Evolutionary conservation across 345 rosid genomes (phyloP).

Genomic region (Barbarea vulgaris): DNA sequence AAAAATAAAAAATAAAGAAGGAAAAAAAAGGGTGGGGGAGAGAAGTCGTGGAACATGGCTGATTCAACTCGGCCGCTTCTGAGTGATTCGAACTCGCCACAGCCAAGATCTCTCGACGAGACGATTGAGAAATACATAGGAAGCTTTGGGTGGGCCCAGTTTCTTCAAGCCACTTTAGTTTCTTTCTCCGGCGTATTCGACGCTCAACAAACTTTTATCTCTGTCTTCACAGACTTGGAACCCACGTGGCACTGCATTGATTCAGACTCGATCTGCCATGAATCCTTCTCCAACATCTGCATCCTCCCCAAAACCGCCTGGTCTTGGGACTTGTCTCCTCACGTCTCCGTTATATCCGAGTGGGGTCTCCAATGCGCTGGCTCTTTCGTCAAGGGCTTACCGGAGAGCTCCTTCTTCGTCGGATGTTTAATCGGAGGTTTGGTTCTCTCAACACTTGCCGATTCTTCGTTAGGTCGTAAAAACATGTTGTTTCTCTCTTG

Average conservation of each 20-base stretch:
- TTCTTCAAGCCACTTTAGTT: conserved; percentile 55
- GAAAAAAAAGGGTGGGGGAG: background rate
- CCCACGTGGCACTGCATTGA: conserved; percentile 60
- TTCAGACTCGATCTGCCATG: conserved; percentile 26
- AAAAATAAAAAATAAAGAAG: background rate
- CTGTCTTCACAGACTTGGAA: conserved; percentile 57
- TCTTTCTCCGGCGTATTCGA: conserved; percentile 59
- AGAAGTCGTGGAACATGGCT: conserved; percentile 27
- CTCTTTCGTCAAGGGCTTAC: conserved; percentile 53
- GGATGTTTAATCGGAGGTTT: conserved; percentile 65
- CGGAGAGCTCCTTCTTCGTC: conserved; percentile 61
- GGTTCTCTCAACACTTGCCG: conserved; percentile 53
- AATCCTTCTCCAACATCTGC: conserved; percentile 43
- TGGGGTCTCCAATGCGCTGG: conserved; percentile 57
- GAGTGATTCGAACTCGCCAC: conserved; percentile 23
- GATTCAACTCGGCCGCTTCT: conserved; percentile 37
- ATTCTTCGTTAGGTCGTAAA: conserved; percentile 63
- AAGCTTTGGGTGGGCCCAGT: conserved; percentile 46
- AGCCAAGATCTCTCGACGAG: conserved; percentile 36
- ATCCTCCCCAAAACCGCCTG: conserved; percentile 47
- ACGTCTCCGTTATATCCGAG: conserved; percentile 53
- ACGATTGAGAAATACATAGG: conserved; percentile 38
- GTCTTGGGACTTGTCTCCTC: conserved; percentile 51
- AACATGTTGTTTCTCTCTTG: conserved; percentile 54
- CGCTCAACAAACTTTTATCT: conserved; percentile 68